These are phyloP conservation scores for Hanseniaspora nectarophila DNA, from an alignment of 805 yeast genomes.

Conservation along the genomic window DNA sequence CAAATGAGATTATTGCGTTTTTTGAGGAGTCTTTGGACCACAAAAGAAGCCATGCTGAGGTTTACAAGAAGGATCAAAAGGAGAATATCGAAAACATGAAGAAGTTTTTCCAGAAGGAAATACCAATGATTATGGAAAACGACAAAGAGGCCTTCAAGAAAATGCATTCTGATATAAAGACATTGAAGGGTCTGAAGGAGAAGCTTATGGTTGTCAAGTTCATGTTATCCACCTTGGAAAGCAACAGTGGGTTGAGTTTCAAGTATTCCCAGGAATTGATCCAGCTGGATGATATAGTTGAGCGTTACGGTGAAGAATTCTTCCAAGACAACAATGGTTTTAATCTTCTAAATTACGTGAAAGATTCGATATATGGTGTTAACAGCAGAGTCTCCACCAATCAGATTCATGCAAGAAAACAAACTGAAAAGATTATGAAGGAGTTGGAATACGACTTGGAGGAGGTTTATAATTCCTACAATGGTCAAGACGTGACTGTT, in stretches of 20 bases:
- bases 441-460: neutral
- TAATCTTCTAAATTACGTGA: neutral
- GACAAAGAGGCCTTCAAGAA: neutral
- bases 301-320: neutral
- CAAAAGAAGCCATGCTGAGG: neutral
- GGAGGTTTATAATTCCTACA: neutral
- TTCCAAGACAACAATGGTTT: neutral
- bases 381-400: neutral
- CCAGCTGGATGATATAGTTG: neutral
- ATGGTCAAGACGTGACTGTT: neutral
- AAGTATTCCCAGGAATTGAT: slow-evolving; percentile 30
- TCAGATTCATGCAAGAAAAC: neutral
- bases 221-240: slow-evolving; percentile 13
- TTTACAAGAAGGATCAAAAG: neutral
- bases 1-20: slow-evolving; percentile 21
- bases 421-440: neutral
- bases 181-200: neutral
- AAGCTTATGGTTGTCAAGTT: slow-evolving; percentile 1
- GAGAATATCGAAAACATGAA: neutral
- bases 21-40: slow-evolving; percentile 20
- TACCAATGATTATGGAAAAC: slow-evolving; percentile 4
- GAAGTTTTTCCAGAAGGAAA: slow-evolving; percentile 5
- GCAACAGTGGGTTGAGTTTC: slow-evolving; percentile 26
- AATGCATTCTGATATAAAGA: neutral
- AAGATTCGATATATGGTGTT: neutral